Conservation (phyloP, 495 filamentous ascomycete genomes). For the Acidomyces sp. region DNA sequence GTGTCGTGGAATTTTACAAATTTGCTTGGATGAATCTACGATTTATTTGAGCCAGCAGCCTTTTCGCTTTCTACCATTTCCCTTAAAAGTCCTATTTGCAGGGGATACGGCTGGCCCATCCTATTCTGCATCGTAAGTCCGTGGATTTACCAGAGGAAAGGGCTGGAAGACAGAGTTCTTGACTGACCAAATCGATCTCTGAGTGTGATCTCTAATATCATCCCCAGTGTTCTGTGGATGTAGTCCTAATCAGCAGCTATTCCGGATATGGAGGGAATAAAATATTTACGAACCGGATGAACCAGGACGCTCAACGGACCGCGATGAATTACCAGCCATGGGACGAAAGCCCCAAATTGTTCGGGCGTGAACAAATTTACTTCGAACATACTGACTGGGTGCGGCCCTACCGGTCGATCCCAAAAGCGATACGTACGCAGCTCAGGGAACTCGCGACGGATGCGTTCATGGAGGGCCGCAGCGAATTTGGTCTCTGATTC, state of each 20-base stretch:
- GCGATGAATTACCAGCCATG: constrained; percentile 73
- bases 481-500: constrained; percentile 51
- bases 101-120: too few species aligned
- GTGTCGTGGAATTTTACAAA: too few species aligned
- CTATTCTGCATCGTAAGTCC: too few species aligned
- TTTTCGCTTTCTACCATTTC: too few species aligned
- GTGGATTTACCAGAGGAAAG: too few species aligned
- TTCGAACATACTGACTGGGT: constrained; percentile 81
- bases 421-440: constrained; percentile 68
- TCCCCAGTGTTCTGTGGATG: constrained; percentile 37
- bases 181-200: constrained; percentile 77
- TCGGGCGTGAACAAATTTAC: constrained; percentile 71
- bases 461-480: constrained; percentile 58
- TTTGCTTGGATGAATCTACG: too few species aligned
- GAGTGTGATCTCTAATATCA: constrained; percentile 56
- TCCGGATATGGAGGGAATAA: too few species aligned
- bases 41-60: too few species aligned
- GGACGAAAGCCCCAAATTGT: constrained; percentile 77
- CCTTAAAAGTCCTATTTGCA: too few species aligned
- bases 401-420: constrained; percentile 67
- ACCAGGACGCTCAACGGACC: constrained; percentile 68
- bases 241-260: too few species aligned
- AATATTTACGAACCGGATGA: too few species aligned
- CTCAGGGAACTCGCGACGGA: constrained; percentile 78
- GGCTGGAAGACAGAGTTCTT: too few species aligned